Evolutionary conservation across 1,284 basidiomycete species (phyloP), one percentile per base, ranked within the genome.

Genomic region (Moesziomyces sp.): DNA sequence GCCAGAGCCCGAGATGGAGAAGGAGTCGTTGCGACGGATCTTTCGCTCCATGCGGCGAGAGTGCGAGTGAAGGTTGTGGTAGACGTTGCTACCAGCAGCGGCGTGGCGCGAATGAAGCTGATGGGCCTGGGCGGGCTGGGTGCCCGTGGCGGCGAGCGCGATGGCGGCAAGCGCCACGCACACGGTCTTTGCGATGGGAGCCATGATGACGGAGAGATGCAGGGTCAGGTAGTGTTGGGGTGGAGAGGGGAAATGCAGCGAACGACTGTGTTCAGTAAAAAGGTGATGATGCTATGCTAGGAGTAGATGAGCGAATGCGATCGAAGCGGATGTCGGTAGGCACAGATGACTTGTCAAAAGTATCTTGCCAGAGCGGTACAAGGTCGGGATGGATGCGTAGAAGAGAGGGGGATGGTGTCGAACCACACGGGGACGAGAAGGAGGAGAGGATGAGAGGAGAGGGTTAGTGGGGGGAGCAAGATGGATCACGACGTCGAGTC

Each of bases 1-100:
- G 30, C 67, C 56, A 5, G 69, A 52, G 51, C 51, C 63, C 23
- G 58, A 58, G 53, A 58, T 33, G 46, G 58, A 58, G 63, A 50
- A 61, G 23, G 63, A 62, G 24, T 62, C 59, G 35, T 46, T 47
- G 40, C 72, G 66, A 21, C 72, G 72, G 23, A 75, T 46, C 72
- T 75, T 75, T 46, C 72, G 72, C 57, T 75, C 52, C 72, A 75
- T 75, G 42, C 72, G 67, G 28, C 67, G 62, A 33, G 63, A 62
- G 54, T 71, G 72, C 16, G 72, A 71, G 63, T 71, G 72, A 38
- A 71, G 46, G 60, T 75, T 71, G 63, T 65, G 62, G 59, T 63
- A 64, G 52, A 70, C 67, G 63, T 75, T 62, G 57, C 63, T 61
- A 63, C 72, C 72, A 67, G 67, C 72, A 62, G 60, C 59, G 52